Base-by-base conservation (phyloP, 352 stramenopile genomes). In the Thalassiosira hispida region DNA sequence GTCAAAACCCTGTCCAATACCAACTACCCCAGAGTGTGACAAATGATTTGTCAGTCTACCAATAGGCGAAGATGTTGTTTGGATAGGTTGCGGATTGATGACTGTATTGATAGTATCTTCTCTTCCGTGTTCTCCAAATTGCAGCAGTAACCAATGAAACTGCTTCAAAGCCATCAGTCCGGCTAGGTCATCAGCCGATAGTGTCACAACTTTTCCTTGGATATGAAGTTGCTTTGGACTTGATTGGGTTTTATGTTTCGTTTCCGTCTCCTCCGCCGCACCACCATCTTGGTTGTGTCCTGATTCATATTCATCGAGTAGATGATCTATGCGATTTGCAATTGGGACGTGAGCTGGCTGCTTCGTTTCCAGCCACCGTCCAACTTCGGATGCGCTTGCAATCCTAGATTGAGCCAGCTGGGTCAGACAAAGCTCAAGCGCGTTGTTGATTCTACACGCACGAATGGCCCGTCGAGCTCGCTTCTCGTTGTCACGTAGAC, bases 251-350 rank as follows among this genome's bases (percentile, higher is more conserved):
- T 47, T 40, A 29, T 59, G 7, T 42, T 60, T 0, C 3, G 12
- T 38, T 42, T 33, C n/a, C 18, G 49, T 16, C 25, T 59, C n/a
- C n/a, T 31, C 7, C n/a, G 4, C 22, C 7, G 23, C 9, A 16
- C 22, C 23, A 42, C 2, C n/a, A 29, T 27, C 12, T 11, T 31
- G 22, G 8, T 73, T 22, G 33, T 25, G 22, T 29, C 29, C 23
- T 5, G 14, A 16, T 33, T 74, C 65, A 56, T 66, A 65, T 46
- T 74, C 49, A 18, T 70, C 68, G 22, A 77, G 47, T 35, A 77
- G 23, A 46, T 62, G 9, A 42, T 76, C 66, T 27, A 76, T 20
- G 14, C 55, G 25, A 18, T 77, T 59, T 16, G 42, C 40, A 44
- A 77, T 63, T 1, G 68, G 49, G 29, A 77, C 33, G 16, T 46